phyloP scores from a whole-genome alignment of 2,329 filamentous ascomycete species.

The Trichoderma atroviride region DNA sequence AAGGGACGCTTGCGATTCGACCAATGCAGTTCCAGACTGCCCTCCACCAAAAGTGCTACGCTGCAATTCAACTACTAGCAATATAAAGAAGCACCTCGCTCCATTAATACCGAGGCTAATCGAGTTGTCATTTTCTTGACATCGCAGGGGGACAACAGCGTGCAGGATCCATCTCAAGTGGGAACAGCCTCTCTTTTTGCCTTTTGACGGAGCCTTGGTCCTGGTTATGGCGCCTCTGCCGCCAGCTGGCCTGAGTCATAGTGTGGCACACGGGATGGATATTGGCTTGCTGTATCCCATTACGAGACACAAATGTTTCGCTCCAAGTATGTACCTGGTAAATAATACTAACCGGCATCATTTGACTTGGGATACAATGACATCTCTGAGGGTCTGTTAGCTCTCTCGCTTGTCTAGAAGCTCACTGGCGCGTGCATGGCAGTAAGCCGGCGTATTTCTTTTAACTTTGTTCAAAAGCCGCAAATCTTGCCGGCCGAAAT shows the following conservation, averaged over 20 bases:
- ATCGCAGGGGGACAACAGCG: slow-evolving; percentile 8
- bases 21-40: neutral
- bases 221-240: slow-evolving; percentile 16
- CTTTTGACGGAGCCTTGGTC: neutral
- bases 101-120: slow-evolving; percentile 8
- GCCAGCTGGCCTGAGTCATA: slow-evolving; percentile 20
- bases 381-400: neutral
- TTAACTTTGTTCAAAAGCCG: neutral
- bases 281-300: slow-evolving; percentile 4
- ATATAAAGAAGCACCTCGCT: neutral
- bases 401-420: slow-evolving; percentile 6
- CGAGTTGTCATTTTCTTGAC: slow-evolving; percentile 18
- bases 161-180: slow-evolving; percentile 8
- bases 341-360: neutral
- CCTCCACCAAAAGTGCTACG: neutral
- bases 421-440: neutral
- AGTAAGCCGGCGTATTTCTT: neutral
- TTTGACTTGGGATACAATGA: neutral
- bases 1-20: slow-evolving; percentile 1
- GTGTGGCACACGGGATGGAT: neutral
- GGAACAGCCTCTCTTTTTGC: neutral
- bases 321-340: neutral
- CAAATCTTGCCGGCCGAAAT: neutral
- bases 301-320: slow-evolving; percentile 16
- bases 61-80: neutral